Percentiles rank a stretch among this genome's conserved stretches.
Evolutionary conservation across 1,284 basidiomycete genomes (phyloP).

Genomic region (Cryptococcus amylolentus): DNA sequence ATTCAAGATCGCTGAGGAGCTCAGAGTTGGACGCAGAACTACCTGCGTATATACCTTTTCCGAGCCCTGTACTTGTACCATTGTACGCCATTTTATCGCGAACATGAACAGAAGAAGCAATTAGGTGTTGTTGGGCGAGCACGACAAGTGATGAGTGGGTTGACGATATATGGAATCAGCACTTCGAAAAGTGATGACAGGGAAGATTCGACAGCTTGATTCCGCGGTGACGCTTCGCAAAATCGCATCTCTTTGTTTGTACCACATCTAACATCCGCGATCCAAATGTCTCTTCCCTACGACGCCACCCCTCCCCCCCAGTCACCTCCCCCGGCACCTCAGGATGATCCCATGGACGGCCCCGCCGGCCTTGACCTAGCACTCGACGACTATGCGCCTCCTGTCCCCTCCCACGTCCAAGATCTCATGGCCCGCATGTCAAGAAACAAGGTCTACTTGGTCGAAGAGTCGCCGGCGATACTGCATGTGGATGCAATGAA

Average conservation of each 20-base stretch:
- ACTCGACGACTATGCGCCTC: constrained; percentile 35
- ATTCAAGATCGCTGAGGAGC: no score
- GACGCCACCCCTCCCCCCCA: constrained; percentile 32
- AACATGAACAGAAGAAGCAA: no score
- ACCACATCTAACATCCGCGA: background rate
- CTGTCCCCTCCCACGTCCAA: constrained; percentile 38
- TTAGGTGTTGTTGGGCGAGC: no score
- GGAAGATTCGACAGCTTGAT: background rate
- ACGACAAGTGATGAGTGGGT: no score
- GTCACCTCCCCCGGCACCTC: background rate
- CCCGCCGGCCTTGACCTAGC: constrained; percentile 27
- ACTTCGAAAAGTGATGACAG: background rate
- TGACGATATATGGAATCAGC: no score
- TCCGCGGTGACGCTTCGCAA: background rate
- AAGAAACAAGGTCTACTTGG: constrained; percentile 41
- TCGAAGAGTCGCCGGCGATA: constrained; percentile 42
- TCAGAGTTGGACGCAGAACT: no score
- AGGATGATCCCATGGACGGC: background rate
- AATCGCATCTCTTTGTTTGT: background rate
- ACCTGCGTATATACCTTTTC: no score
- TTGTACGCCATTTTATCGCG: no score
- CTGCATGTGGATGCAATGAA: constrained; percentile 30
- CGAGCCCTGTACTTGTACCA: no score
- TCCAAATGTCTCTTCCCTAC: constrained; percentile 33
- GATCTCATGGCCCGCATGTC: constrained; percentile 44